These are phyloP conservation scores for Beauveria varroae DNA, from an alignment of 2,329 filamentous ascomycete genomes.

Conservation along the genomic window DNA sequence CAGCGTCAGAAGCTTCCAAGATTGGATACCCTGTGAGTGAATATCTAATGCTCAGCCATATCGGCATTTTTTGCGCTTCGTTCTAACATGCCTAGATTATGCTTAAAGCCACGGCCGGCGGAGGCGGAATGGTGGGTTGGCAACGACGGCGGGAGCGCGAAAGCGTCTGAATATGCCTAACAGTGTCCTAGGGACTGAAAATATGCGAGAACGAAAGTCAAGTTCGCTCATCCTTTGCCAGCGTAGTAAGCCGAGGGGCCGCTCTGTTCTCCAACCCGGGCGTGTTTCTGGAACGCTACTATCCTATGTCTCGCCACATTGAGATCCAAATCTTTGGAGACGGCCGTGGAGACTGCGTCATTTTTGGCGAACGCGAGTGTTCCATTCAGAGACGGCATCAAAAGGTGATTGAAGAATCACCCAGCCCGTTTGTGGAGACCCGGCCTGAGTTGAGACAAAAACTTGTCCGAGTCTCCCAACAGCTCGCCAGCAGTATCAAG, in stretches of 20 bases:
- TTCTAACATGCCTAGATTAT: constrained; percentile 22
- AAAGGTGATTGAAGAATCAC: constrained; percentile 36
- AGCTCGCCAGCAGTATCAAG: neutral
- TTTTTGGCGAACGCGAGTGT: constrained; percentile 36
- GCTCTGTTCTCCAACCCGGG: constrained; percentile 19
- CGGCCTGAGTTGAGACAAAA: neutral
- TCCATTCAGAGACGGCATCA: constrained; percentile 38
- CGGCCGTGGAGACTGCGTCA: constrained; percentile 26
- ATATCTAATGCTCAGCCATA: too few relatives aligned
- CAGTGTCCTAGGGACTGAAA: constrained; percentile 9
- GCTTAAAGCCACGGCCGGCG: constrained; percentile 35
- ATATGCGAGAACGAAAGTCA: neutral
- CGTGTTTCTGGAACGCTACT: constrained; percentile 30
- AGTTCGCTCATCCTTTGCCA: neutral
- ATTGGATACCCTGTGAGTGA: neutral
- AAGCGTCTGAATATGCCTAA: neutral
- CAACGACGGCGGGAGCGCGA: neutral
- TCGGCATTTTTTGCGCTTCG: neutral
- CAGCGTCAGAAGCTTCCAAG: neutral
- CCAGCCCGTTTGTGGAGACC: constrained; percentile 11
- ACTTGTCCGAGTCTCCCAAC: neutral
- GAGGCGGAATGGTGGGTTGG: constrained; percentile 32
- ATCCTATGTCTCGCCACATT: constrained; percentile 31
- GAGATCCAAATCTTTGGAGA: constrained; percentile 40
- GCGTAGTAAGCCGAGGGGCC: constrained; percentile 2